Evolutionary conservation across 2,329 filamentous ascomycete species (phyloP).

Genomic region (Scleromitrula shiraiana): DNA sequence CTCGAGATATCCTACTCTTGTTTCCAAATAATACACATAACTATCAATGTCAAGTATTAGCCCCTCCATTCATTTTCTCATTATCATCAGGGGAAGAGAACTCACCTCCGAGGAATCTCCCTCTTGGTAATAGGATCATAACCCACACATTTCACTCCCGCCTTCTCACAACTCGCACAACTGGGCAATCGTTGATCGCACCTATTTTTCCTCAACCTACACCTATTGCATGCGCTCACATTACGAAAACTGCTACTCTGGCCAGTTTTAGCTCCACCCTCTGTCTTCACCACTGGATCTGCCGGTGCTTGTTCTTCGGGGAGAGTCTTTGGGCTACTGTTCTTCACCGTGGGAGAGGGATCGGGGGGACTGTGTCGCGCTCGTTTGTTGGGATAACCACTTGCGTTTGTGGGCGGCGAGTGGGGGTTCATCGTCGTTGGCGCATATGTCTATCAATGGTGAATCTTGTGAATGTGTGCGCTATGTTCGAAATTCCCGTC

Average conservation of each 20-base stretch:
- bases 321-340: constrained; percentile 17
- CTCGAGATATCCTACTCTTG: constrained; percentile 76
- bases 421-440: constrained; percentile 35
- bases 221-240: constrained; percentile 91
- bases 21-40: constrained; percentile 94
- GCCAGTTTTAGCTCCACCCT: constrained; percentile 30
- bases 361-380: constrained; percentile 44
- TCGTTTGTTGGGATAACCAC: constrained; percentile 46
- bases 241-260: constrained; percentile 68
- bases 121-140: constrained; percentile 96
- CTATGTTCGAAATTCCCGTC: no score
- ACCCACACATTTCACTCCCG: constrained; percentile 82
- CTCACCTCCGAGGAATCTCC: constrained; percentile 73
- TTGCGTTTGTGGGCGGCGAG: constrained; percentile 39
- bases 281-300: constrained; percentile 13
- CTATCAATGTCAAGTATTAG: constrained; percentile 34
- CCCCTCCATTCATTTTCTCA: neutral
- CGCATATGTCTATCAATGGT: constrained; percentile 3
- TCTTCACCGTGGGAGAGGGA: constrained; percentile 20
- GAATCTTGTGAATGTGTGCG: neutral
- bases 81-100: constrained; percentile 9
- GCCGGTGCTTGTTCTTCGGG: constrained; percentile 15
- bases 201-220: constrained; percentile 83
- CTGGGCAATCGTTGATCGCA: constrained; percentile 90
- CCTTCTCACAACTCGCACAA: constrained; percentile 88